Evolutionary conservation across 2,329 filamentous ascomycete genomes (phyloP).

Genomic region (Ceratocystis eucalypticola): DNA sequence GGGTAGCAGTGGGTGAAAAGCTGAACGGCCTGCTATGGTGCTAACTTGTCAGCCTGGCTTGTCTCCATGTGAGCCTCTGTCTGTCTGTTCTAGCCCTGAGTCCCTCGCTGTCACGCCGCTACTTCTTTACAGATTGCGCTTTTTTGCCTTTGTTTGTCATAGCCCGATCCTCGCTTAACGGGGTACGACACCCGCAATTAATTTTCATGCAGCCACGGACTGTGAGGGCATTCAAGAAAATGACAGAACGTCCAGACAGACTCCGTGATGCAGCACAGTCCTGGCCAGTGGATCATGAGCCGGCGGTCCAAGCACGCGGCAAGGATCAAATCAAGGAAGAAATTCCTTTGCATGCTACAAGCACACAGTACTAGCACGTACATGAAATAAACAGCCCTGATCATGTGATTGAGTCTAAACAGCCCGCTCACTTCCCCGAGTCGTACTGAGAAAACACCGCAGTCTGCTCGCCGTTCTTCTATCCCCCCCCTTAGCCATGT

Average conservation of each 20-base stretch:
- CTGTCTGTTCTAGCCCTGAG: background rate
- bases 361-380: background rate
- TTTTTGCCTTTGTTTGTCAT: background rate
- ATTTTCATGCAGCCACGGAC: background rate
- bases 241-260: constrained; percentile 1
- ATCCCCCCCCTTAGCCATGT: too few species aligned
- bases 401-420: too few species aligned
- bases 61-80: background rate
- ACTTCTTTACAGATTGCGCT: background rate
- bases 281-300: background rate
- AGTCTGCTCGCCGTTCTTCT: too few species aligned
- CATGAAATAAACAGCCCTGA: too few species aligned
- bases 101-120: background rate
- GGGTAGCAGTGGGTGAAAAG: background rate
- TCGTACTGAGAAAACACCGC: too few species aligned
- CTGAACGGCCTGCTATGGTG: background rate
- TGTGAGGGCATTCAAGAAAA: background rate
- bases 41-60: background rate
- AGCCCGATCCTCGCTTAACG: background rate
- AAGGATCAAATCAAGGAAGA: constrained; percentile 10
- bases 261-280: background rate
- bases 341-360: background rate
- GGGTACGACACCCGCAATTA: background rate
- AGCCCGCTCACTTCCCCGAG: too few species aligned
- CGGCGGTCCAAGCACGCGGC: constrained; percentile 6